phyloP scores from a whole-genome alignment of 2,329 filamentous ascomycete species.

The Penicillium sp. region DNA sequence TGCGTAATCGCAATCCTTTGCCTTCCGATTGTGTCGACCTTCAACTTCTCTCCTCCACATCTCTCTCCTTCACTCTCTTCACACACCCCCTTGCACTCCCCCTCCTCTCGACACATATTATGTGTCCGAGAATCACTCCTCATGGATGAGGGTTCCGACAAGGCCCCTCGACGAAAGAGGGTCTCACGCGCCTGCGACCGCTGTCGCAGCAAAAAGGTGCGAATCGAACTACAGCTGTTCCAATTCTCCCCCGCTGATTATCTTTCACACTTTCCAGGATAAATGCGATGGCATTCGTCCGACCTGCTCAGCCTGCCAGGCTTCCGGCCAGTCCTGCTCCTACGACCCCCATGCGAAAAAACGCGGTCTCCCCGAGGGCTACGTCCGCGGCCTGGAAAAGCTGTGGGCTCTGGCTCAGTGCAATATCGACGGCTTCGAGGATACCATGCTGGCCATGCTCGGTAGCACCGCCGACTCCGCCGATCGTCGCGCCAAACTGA shows the following conservation, averaged over 20 bases:
- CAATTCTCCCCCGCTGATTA: neutral
- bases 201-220: conserved; percentile 49
- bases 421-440: conserved; percentile 51
- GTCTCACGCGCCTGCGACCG: conserved; percentile 52
- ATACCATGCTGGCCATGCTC: conserved; percentile 44
- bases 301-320: conserved; percentile 47
- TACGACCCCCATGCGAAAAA: conserved; percentile 52
- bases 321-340: conserved; percentile 45
- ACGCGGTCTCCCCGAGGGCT: conserved; percentile 51
- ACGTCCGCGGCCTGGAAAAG: conserved; percentile 52
- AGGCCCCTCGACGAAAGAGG: conserved; percentile 48
- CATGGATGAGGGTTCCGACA: conserved; percentile 47
- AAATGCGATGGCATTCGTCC: conserved; percentile 51
- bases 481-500: conserved; percentile 37
- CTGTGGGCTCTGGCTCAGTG: conserved; percentile 50
- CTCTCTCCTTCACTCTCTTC: neutral
- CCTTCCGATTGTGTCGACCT: conserved; percentile 13
- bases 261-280: conserved; percentile 29
- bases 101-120: conserved; percentile 27
- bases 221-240: neutral
- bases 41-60: neutral
- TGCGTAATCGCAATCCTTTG: conserved; percentile 19
- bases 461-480: conserved; percentile 39
- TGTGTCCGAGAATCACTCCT: conserved; percentile 29
- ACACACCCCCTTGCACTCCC: neutral